phyloP scores from a whole-genome alignment of 2,329 filamentous ascomycete species.

The Aspergillus pseudoglaucus region DNA sequence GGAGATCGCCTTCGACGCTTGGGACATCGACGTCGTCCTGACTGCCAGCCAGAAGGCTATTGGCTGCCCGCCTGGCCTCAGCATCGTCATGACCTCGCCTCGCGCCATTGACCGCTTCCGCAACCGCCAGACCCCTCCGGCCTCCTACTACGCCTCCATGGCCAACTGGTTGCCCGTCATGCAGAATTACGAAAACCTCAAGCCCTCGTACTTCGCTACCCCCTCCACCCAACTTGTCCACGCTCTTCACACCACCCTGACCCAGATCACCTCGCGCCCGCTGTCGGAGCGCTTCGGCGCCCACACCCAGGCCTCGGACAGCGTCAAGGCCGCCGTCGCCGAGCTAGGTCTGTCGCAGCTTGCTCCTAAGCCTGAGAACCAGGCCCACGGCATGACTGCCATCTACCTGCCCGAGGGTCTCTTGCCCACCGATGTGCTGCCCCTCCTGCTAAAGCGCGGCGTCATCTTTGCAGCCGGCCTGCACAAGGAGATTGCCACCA shows the following conservation, averaged over 20 bases:
- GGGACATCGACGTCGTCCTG: constrained; percentile 85
- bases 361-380: constrained; percentile 76
- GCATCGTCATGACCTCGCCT: constrained; percentile 88
- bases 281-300: constrained; percentile 74
- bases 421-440: constrained; percentile 73
- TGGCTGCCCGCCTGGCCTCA: constrained; percentile 86
- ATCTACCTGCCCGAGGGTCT: constrained; percentile 87
- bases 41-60: constrained; percentile 97
- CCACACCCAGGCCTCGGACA: constrained; percentile 73
- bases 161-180: constrained; percentile 98
- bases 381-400: constrained; percentile 96
- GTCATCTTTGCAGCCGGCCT: constrained; percentile 92
- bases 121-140: constrained; percentile 70
- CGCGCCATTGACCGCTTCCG: constrained; percentile 77
- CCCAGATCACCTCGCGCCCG: constrained; percentile 74
- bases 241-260: constrained; percentile 82
- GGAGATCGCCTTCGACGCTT: constrained; percentile 92
- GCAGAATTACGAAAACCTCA: constrained; percentile 98
- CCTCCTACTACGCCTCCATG: constrained; percentile 91
- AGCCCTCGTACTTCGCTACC: constrained; percentile 95
- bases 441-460: constrained; percentile 75
- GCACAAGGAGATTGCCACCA: constrained; percentile 89
- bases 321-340: constrained; percentile 74
- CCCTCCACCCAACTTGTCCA: constrained; percentile 90
- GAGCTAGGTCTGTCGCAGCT: constrained; percentile 83